Percentiles rank a stretch among this genome's conserved stretches.
These are phyloP conservation scores for Globisporangium parvum DNA, from an alignment of 352 stramenopile genomes.

Conservation along the genomic window DNA sequence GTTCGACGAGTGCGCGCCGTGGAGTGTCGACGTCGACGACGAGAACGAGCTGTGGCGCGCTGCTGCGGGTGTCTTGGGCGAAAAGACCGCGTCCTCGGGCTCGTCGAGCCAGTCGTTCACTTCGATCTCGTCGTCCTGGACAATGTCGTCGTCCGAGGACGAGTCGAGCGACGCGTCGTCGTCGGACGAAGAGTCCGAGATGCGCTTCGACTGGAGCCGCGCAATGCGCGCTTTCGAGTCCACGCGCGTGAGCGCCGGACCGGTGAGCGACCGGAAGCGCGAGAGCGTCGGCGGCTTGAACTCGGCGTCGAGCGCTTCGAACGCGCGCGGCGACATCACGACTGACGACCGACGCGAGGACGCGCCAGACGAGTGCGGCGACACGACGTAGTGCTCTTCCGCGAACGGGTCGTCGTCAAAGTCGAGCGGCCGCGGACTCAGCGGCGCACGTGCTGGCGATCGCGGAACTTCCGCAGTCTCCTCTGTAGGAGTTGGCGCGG, in stretches of 20 bases:
- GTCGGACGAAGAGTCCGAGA: slow-evolving; percentile 32
- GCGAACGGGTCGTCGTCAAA: slow-evolving; percentile 12
- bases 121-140: slow-evolving; percentile 44
- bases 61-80: slow-evolving; percentile 26
- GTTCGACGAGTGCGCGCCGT: slow-evolving; percentile 23
- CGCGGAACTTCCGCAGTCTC: not conserved
- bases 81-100: slow-evolving; percentile 50
- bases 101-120: slow-evolving; percentile 79
- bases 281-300: slow-evolving; percentile 18
- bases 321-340: slow-evolving; percentile 17
- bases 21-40: slow-evolving; percentile 35
- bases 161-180: slow-evolving; percentile 29
- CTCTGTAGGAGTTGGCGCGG: not conserved
- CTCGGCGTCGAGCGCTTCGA: slow-evolving; percentile 16
- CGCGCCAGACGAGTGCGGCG: slow-evolving; percentile 10
- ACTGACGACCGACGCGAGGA: slow-evolving; percentile 16
- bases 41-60: slow-evolving; percentile 46
- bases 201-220: slow-evolving; percentile 12
- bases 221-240: slow-evolving; percentile 17
- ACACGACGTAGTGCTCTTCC: slow-evolving; percentile 10
- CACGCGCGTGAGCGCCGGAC: slow-evolving; percentile 6
- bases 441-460: not conserved
- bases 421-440: slow-evolving; percentile 3
- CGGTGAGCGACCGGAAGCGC: slow-evolving; percentile 10
- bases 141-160: slow-evolving; percentile 21